Base-by-base conservation (phyloP, 106 monocot genomes). In the Cymbidium sinense region DNA sequence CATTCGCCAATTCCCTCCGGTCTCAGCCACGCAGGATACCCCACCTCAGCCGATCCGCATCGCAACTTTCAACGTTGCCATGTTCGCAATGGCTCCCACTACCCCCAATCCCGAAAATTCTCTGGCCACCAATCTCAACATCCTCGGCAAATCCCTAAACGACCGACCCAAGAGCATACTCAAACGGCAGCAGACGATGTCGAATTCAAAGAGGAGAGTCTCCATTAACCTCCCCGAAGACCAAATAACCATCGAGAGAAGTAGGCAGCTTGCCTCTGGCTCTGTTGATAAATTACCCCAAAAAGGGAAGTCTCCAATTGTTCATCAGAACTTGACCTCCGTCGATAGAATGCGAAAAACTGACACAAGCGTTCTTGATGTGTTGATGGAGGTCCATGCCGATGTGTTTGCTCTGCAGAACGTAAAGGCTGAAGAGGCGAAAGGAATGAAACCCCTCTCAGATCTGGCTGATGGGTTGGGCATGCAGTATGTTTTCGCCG, bases 21-120 rank as follows among this genome's bases (percentile, higher is more conserved):
- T 13, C 13, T 12, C 27, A 4, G 3, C 9, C 33, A 35, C 11
- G 0, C 13, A 30, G 23, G 3, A 27, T 39, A 29, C 69, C 11
- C n/a, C 70, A 9, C 9, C 13, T 4, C 43, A 39, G 51, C 55
- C 64, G n/a, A 81, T 91, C 35, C 85, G 94, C 3, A 43, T 96
- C 21, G 93, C 93, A 7, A 91, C 96, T 1, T 96, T 96, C 91
- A 89, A 93, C 84, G 96, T 87, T 5, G 91, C 89, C 74, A 86
- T 96, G 87, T 96, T 96, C 82, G 91, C 96, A 65, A 89, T 91
- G 89, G 93, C 93, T 0, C 89, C 93, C 2, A 86, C 82, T 0
- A 83, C 90, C 28, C 83, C 81, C 0, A 52, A 50, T 11, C n/a
- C 64, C 39, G 64, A 50, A 4, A 44, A 39, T 50, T 15, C 75